These are phyloP conservation scores for Leptodermis oblonga DNA, from an alignment of 257 asterid species.

Conservation along the genomic window DNA sequence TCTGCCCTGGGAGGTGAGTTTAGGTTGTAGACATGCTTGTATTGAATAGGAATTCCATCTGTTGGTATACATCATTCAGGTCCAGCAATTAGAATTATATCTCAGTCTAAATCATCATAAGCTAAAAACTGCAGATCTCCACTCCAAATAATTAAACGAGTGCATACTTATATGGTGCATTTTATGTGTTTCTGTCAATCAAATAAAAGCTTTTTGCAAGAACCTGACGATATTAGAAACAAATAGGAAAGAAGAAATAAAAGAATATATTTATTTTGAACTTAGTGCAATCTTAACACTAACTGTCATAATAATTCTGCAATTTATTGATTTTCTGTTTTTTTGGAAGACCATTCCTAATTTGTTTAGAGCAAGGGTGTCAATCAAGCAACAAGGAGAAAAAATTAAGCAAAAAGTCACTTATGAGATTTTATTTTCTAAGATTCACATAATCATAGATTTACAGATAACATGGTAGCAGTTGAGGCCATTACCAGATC, in stretches of 20 bases:
- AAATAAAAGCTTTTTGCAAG: not conserved
- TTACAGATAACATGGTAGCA: not conserved
- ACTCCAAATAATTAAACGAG: not conserved
- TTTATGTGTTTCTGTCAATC: not conserved
- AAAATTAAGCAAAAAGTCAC: not conserved
- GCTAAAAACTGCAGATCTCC: not conserved
- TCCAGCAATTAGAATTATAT: conserved; percentile 1
- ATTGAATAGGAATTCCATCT: conserved; percentile 41
- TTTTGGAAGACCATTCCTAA: not conserved
- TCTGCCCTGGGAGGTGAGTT: conserved; percentile 25
- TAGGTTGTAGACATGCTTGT: conserved; percentile 18
- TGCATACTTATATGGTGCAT: not conserved
- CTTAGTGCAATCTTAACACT: not conserved
- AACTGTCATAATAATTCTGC: not conserved
- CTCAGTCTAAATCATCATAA: not conserved
- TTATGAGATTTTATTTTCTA: not conserved
- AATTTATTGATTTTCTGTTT: not conserved
- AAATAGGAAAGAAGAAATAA: not conserved
- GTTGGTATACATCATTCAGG: conserved; percentile 21
- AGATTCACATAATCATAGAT: not conserved
- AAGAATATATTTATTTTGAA: not conserved
- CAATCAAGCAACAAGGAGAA: not conserved
- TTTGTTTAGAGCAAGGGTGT: not conserved
- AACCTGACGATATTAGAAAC: not conserved
- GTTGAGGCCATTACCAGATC: not conserved